These are phyloP conservation scores for Aspergillus diversus DNA, from an alignment of 495 filamentous ascomycete genomes.

Conservation along the genomic window DNA sequence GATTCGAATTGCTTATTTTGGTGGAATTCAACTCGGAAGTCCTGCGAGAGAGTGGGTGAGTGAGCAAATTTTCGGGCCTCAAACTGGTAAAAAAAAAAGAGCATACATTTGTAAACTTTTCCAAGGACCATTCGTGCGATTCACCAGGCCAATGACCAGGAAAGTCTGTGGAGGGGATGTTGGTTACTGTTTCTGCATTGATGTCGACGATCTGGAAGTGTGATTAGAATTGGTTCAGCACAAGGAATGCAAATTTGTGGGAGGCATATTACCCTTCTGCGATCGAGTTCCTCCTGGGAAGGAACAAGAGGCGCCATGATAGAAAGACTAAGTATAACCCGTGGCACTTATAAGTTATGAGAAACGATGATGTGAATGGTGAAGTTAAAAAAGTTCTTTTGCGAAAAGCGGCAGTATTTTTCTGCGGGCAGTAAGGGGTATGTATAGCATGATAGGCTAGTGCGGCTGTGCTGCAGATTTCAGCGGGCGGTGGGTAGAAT, in stretches of 20 bases:
- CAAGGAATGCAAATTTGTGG: background rate
- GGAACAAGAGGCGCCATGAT: conserved; percentile 52
- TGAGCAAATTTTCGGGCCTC: conserved; percentile 19
- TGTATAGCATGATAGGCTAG: background rate
- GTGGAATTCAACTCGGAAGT: conserved; percentile 79
- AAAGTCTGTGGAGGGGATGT: conserved; percentile 87
- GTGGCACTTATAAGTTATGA: conserved; percentile 19
- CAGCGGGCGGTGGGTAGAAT: background rate
- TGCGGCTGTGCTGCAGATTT: background rate
- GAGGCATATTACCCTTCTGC: conserved; percentile 46
- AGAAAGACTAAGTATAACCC: conserved; percentile 13
- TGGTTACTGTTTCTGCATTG: conserved; percentile 83
- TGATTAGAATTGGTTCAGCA: conserved; percentile 20
- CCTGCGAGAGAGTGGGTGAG: conserved; percentile 37
- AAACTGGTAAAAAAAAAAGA: background rate
- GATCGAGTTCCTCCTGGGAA: conserved; percentile 54
- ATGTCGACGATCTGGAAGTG: conserved; percentile 75
- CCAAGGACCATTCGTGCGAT: conserved; percentile 83
- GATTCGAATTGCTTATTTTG: conserved; percentile 72
- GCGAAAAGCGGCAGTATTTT: conserved; percentile 47
- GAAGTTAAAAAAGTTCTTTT: conserved; percentile 40
- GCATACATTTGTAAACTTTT: conserved; percentile 66
- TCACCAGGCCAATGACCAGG: conserved; percentile 90
- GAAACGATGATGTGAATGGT: conserved; percentile 19
- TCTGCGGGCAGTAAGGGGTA: conserved; percentile 29